Percentiles rank a stretch among this genome's conserved stretches.
Evolutionary conservation across 441 rosid species (phyloP).

Genomic region (Pelargonium fulgidum): DNA sequence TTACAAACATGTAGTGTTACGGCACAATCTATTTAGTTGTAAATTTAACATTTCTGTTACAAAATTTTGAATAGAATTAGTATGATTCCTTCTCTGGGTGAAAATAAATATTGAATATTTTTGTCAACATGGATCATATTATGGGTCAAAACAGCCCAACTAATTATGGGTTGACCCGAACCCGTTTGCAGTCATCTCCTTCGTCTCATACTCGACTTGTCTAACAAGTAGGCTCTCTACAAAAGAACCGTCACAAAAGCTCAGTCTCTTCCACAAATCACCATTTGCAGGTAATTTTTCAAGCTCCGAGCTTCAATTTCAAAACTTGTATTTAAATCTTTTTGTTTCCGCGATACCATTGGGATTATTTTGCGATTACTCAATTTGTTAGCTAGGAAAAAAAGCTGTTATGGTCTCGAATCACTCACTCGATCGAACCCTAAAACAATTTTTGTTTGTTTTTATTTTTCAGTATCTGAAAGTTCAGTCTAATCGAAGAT

Average conservation of each 20-base stretch:
- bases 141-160: no score
- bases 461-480: conserved; percentile 3
- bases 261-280: neutral
- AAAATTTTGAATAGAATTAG: no score
- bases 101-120: no score
- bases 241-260: conserved; percentile 1
- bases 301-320: neutral
- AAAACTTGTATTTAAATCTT: neutral
- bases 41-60: no score
- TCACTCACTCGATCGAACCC: conserved; percentile 9
- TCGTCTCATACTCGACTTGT: conserved; percentile 11
- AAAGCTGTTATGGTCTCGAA: conserved; percentile 1
- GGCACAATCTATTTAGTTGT: no score
- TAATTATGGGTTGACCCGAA: no score
- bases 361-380: neutral
- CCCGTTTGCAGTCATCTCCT: neutral
- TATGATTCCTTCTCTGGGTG: no score
- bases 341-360: neutral
- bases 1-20: no score
- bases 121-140: no score
- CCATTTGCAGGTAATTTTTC: neutral
- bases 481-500: conserved; percentile 13
- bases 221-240: conserved; percentile 19
- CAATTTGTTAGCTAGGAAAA: neutral
- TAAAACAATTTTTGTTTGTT: neutral